Evolutionary conservation across 495 filamentous ascomycete genomes (phyloP).

Genomic region (Cairneyella variabilis): DNA sequence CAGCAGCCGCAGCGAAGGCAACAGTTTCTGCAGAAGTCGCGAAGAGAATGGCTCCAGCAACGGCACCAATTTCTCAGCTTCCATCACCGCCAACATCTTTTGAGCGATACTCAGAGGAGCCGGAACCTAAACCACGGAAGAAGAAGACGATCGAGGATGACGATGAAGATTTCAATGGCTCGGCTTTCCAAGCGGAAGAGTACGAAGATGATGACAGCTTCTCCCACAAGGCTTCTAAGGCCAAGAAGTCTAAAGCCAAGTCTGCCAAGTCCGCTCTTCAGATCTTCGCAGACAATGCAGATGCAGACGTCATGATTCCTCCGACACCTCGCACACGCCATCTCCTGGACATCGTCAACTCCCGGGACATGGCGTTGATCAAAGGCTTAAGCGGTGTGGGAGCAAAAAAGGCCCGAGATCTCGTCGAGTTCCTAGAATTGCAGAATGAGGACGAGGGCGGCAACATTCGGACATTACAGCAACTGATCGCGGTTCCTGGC

Average conservation of each 20-base stretch:
- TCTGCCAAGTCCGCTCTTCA: constrained; percentile 21
- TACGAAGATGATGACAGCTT: constrained; percentile 45
- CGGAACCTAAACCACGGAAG: constrained; percentile 1
- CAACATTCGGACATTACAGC: constrained; percentile 41
- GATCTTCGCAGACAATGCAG: constrained; percentile 18
- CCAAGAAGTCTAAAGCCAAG: constrained; percentile 23
- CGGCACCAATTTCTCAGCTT: constrained; percentile 15
- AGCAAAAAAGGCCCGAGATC: constrained; percentile 59
- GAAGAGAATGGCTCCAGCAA: constrained; percentile 9
- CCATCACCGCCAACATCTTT: constrained; percentile 15
- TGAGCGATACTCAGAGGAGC: not conserved
- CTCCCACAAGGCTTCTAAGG: constrained; percentile 25
- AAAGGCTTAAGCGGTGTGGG: constrained; percentile 69
- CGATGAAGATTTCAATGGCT: constrained; percentile 32
- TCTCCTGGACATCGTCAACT: constrained; percentile 83
- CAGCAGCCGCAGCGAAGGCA: constrained; percentile 7
- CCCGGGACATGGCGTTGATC: constrained; percentile 66
- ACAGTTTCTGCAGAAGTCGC: constrained; percentile 4
- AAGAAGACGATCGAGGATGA: constrained; percentile 4
- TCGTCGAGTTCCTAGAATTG: constrained; percentile 54
- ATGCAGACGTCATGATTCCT: constrained; percentile 17
- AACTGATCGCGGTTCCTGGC: constrained; percentile 53
- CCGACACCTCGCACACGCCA: constrained; percentile 66
- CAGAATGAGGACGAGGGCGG: constrained; percentile 39
- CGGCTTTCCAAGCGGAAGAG: constrained; percentile 35